These are phyloP conservation scores for Avena eriantha DNA, from an alignment of 176 grass and related monocot species.

Conservation along the genomic window DNA sequence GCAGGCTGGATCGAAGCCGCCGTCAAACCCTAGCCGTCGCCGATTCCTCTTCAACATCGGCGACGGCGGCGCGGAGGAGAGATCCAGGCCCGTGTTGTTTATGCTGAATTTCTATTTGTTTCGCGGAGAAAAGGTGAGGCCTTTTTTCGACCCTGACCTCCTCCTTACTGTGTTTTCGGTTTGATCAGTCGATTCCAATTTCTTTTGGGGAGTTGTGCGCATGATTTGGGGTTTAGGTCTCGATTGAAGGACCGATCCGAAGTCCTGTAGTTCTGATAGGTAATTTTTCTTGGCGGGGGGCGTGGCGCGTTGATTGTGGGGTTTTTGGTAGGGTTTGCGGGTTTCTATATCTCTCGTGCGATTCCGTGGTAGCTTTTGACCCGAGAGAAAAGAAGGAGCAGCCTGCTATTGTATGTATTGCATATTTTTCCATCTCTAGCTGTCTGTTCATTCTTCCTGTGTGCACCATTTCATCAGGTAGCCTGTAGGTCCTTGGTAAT, in stretches of 20 bases:
- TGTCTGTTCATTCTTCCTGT: not conserved
- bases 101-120: too few species aligned
- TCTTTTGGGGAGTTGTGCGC: not conserved
- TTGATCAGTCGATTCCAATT: not conserved
- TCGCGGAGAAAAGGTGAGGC: conserved; percentile 19
- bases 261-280: not conserved
- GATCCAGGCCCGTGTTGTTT: not conserved
- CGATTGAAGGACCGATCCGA: not conserved
- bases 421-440: too few species aligned
- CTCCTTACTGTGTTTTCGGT: not conserved
- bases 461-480: not conserved
- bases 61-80: not conserved
- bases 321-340: conserved; percentile 26
- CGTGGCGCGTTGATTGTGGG: not conserved
- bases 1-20: not conserved
- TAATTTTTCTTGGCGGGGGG: not conserved
- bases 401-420: too few species aligned
- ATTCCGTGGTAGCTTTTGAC: not conserved
- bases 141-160: not conserved
- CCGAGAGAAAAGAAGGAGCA: not conserved
- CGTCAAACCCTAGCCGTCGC: not conserved
- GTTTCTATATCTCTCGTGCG: not conserved
- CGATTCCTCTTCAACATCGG: not conserved
- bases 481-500: not conserved
- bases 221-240: not conserved